Percentiles rank a stretch among this genome's conserved stretches.
Evolutionary conservation across 768 basidiomycete genomes (phyloP).

Genomic region (Rhizopogon vulgaris): DNA sequence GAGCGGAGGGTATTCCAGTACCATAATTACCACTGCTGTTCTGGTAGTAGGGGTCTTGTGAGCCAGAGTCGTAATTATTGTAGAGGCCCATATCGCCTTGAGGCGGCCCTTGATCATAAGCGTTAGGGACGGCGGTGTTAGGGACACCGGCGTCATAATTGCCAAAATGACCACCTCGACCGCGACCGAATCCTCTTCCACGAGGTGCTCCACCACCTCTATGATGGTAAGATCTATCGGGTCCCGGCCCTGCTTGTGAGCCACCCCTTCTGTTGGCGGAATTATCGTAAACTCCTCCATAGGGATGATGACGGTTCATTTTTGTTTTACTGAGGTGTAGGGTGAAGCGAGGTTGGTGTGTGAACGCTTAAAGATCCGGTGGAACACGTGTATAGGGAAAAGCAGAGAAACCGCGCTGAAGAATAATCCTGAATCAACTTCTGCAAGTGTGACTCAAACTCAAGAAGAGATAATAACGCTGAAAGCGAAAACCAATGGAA

Average conservation of each 20-base stretch:
- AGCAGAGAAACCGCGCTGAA: not conserved
- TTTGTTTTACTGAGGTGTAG: conserved; percentile 9
- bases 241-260: conserved; percentile 58
- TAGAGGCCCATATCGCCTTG: conserved; percentile 61
- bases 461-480: conserved; percentile 10
- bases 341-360: not conserved
- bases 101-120: conserved; percentile 63
- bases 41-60: conserved; percentile 64
- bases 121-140: conserved; percentile 18
- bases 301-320: conserved; percentile 92
- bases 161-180: conserved; percentile 43
- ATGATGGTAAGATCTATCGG: conserved; percentile 63
- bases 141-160: conserved; percentile 51
- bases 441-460: conserved; percentile 19
- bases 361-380: conserved; percentile 2
- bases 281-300: conserved; percentile 56
- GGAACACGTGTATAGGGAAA: not conserved
- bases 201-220: conserved; percentile 46
- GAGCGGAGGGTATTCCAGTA: conserved; percentile 41
- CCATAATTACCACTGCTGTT: conserved; percentile 57
- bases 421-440: conserved; percentile 15
- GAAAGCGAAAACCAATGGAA: conserved; percentile 12
- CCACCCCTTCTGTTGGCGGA: conserved; percentile 57
- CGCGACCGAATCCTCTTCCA: conserved; percentile 46
- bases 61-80: conserved; percentile 58